Evolutionary conservation across 1,284 basidiomycete genomes (phyloP), one percentile per base, ranked within the genome.

Genomic region (Ganoderma leucocontextum): DNA sequence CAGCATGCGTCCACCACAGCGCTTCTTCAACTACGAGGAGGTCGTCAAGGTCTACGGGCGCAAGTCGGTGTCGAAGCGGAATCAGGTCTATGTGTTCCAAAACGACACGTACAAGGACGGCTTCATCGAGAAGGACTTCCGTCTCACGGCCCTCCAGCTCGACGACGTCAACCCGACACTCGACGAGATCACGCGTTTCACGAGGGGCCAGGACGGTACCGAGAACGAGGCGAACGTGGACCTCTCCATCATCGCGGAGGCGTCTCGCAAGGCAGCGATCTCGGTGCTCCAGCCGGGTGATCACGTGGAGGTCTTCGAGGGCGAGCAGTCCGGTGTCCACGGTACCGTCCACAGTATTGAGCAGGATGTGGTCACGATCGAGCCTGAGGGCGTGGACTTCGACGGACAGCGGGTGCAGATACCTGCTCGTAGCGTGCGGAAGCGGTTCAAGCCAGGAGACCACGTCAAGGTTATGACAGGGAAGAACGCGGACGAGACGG

Each of bases 381-480:
- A 91, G 63, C 92, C 93, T 9, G 84, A 93, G 33, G 92, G 95
- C 39, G 86, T 94, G 35, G 95, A 97, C 70, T 86, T 95, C 63
- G 93, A 94, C 67, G 93, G 91, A 2, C 92, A 95, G 78, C 91
- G 91, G 76, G 87, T 96, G 64, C 96, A 98, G 72, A 88, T 99
- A 6, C 93, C 94, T 0, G 94, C 95, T 1, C 85, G 93, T 65
- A 94, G 94, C 77, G 95, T 99, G 3, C 87, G 96, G 73, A 99
- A 99, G 82, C 87, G 92, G 60, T 99, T 99, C 85, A 96, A 95
- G 79, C 89, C 96, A 62, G 98, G 97, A 79, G 97, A 99, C 81
- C 98, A 99, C 78, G 95, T 99, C 83, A 99, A 99, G 83, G 97
- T 99, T 68, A 96, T 98, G 89, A 87, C 91, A 8, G 97, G 97